Conservation (phyloP, 164 flowering plant species). For the Tinospora cordifolia region DNA sequence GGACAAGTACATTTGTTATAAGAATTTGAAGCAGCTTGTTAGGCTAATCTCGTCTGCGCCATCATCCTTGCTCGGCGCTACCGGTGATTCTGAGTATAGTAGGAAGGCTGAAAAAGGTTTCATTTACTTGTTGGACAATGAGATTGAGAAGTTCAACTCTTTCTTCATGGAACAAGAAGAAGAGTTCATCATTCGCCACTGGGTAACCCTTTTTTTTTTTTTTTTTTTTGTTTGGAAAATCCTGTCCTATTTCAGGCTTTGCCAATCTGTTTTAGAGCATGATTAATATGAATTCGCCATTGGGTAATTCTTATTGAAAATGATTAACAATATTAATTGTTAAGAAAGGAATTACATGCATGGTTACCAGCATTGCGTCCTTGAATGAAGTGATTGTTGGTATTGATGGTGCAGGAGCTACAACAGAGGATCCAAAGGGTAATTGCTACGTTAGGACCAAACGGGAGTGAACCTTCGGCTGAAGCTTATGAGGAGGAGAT, state of each 20-base stretch:
- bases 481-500: slow-evolving; percentile 41
- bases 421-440: slow-evolving; percentile 50
- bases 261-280: not conserved
- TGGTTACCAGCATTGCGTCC: too few species aligned
- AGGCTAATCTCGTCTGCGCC: slow-evolving; percentile 38
- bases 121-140: slow-evolving; percentile 44
- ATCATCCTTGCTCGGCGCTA: slow-evolving; percentile 10
- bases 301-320: too few species aligned
- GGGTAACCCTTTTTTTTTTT: slow-evolving; percentile 26
- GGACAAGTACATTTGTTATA: slow-evolving; percentile 69
- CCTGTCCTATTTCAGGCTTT: too few species aligned
- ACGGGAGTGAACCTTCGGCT: slow-evolving; percentile 39
- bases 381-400: not conserved
- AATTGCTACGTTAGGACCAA: slow-evolving; percentile 35
- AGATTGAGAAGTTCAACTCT: slow-evolving; percentile 82
- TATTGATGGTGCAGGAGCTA: slow-evolving; percentile 43
- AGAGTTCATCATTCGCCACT: slow-evolving; percentile 67
- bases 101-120: slow-evolving; percentile 53
- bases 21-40: slow-evolving; percentile 64
- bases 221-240: not conserved
- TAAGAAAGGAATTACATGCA: too few species aligned
- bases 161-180: slow-evolving; percentile 86
- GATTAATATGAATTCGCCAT: not conserved
- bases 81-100: not conserved
- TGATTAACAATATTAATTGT: too few species aligned